phyloP scores from a whole-genome alignment of 371 early-diverging fungal species.

The Lichtheimia ornata region DNA sequence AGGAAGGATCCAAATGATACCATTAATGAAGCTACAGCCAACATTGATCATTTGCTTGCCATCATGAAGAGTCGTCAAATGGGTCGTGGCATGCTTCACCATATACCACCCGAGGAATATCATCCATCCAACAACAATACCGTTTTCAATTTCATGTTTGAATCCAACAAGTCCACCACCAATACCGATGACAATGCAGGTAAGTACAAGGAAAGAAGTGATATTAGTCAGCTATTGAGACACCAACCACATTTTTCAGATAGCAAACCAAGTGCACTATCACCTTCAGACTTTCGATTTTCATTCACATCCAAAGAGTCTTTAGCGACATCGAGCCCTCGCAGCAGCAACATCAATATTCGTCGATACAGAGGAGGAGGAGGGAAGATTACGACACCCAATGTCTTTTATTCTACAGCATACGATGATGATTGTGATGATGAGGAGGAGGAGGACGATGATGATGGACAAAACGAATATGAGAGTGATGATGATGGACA shows the following conservation, averaged over 20 bases:
- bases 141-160: neutral
- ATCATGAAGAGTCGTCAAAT: slow-evolving; percentile 13
- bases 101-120: neutral
- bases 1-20: neutral
- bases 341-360: neutral
- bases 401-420: slow-evolving; percentile 1
- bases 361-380: neutral
- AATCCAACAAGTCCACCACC: slow-evolving; percentile 4
- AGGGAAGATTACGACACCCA: neutral
- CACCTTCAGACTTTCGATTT: too few relatives aligned
- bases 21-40: slow-evolving; percentile 3
- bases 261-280: too few relatives aligned
- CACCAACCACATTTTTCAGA: too few relatives aligned
- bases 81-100: slow-evolving; percentile 5
- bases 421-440: slow-evolving; percentile 1
- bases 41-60: slow-evolving; percentile 15
- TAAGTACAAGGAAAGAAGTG: neutral
- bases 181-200: slow-evolving; percentile 2
- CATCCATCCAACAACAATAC: neutral
- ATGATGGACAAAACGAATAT: slow-evolving; percentile 9
- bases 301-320: neutral
- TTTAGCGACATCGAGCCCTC: neutral
- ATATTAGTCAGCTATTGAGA: too few relatives aligned
- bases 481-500: slow-evolving; percentile 7
- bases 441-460: neutral